Conservation (phyloP, 768 basidiomycete genomes). For the Phlebiopsis flavidoalba region DNA sequence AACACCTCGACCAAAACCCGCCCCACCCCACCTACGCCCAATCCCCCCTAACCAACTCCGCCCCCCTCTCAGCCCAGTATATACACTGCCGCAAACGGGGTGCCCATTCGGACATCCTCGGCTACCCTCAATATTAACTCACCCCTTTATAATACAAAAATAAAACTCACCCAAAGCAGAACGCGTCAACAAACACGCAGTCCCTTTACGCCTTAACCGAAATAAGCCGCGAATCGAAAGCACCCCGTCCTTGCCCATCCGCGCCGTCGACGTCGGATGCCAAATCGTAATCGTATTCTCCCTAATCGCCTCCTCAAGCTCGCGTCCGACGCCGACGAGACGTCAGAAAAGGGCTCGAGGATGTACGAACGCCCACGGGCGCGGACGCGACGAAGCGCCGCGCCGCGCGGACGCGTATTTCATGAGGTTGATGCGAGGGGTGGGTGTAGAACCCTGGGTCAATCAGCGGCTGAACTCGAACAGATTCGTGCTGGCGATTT, state of each 20-base stretch:
- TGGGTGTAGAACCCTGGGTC: slow-evolving; percentile 7
- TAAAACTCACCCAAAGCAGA: slow-evolving; percentile 22
- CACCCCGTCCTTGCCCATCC: slow-evolving; percentile 30
- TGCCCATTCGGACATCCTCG: slow-evolving; percentile 4
- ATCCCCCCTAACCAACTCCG: slow-evolving; percentile 3
- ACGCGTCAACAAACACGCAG: slow-evolving; percentile 25
- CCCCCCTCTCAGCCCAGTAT: slow-evolving; percentile 8
- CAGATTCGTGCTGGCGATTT: no score
- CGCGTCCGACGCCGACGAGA: slow-evolving; percentile 21
- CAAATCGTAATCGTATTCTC: slow-evolving; percentile 17
- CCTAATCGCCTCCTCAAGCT: slow-evolving; percentile 24
- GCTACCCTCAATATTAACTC: background rate
- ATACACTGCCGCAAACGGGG: slow-evolving; percentile 1
- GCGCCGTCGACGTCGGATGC: slow-evolving; percentile 33
- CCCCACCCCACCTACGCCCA: no score
- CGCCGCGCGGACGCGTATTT: slow-evolving; percentile 13
- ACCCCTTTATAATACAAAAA: background rate
- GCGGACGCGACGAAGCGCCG: slow-evolving; percentile 2
- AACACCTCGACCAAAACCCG: no score
- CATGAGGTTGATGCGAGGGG: background rate
- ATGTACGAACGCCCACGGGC: slow-evolving; percentile 6
- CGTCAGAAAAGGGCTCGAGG: background rate
- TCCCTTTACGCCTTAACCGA: slow-evolving; percentile 15
- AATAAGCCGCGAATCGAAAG: slow-evolving; percentile 27
- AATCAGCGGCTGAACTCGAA: slow-evolving; percentile 12